These are phyloP conservation scores for Tephrocybe sp. DNA, from an alignment of 768 basidiomycete species.

Conservation along the genomic window DNA sequence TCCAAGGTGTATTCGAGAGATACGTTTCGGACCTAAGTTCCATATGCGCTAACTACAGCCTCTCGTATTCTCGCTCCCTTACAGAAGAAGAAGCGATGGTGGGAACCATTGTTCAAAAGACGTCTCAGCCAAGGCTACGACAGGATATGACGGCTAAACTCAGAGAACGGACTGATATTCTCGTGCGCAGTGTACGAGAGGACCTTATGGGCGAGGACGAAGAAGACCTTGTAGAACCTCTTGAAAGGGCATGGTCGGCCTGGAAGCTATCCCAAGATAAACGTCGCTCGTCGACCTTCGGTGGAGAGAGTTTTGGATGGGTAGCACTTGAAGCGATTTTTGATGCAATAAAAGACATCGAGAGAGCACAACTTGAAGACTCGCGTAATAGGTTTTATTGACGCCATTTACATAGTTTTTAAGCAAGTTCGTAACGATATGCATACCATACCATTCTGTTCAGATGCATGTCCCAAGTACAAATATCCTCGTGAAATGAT, in stretches of 20 bases:
- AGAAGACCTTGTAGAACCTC: constrained; percentile 32
- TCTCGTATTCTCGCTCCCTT: constrained; percentile 43
- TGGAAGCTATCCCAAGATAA: constrained; percentile 43
- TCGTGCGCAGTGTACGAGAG: constrained; percentile 48
- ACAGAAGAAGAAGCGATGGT: constrained; percentile 64
- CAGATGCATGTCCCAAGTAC: neutral
- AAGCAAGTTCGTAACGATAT: constrained; percentile 1
- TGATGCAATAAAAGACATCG: constrained; percentile 39
- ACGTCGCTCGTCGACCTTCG: constrained; percentile 36
- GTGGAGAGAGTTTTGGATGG: constrained; percentile 62
- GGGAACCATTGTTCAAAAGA: constrained; percentile 66
- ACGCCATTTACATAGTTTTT: neutral
- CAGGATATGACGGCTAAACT: constrained; percentile 52
- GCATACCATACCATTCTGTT: constrained; percentile 3
- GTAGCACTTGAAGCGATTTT: constrained; percentile 57
- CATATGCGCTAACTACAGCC: constrained; percentile 45
- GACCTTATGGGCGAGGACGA: constrained; percentile 48
- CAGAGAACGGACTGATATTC: constrained; percentile 50
- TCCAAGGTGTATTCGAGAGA: constrained; percentile 31
- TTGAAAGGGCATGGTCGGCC: constrained; percentile 53
- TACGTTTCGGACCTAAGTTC: constrained; percentile 47
- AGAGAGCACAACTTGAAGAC: constrained; percentile 14
- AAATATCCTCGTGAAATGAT: neutral
- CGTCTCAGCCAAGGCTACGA: constrained; percentile 52
- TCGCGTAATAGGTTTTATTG: constrained; percentile 18